These are phyloP conservation scores for Theobroma grandiflorum DNA, from an alignment of 441 rosid species.

Conservation along the genomic window DNA sequence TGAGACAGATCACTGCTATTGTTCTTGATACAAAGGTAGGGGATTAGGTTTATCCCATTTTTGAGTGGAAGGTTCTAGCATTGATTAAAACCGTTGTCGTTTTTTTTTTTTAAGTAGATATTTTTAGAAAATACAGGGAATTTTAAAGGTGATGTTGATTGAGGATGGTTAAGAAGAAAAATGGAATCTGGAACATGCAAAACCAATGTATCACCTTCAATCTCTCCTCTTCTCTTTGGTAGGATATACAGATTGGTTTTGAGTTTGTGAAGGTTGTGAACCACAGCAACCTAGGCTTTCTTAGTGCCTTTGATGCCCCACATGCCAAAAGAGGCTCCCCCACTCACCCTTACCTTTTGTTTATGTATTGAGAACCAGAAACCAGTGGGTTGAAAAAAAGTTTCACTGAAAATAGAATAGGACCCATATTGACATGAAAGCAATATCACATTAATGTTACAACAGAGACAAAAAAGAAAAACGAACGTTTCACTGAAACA, in stretches of 20 bases:
- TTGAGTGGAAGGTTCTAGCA: constrained; percentile 40
- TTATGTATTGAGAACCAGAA: constrained; percentile 3
- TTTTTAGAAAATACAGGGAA: neutral
- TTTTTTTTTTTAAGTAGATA: constrained; percentile 7
- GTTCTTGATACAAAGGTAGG: constrained; percentile 33
- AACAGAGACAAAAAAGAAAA: neutral
- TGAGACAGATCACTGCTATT: constrained; percentile 37
- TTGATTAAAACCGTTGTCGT: constrained; percentile 15
- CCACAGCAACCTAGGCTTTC: constrained; percentile 27
- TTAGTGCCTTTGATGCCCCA: constrained; percentile 52
- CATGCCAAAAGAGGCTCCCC: constrained; percentile 16
- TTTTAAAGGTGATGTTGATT: constrained; percentile 43
- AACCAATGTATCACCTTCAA: constrained; percentile 25
- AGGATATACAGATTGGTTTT: constrained; percentile 24
- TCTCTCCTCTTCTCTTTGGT: constrained; percentile 28
- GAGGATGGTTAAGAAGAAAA: constrained; percentile 19
- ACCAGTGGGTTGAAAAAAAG: neutral
- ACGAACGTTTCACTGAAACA: neutral
- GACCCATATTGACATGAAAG: neutral
- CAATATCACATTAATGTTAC: neutral
- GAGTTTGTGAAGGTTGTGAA: constrained; percentile 31
- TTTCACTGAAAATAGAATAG: neutral
- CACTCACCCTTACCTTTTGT: neutral
- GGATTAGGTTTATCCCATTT: constrained; percentile 36
- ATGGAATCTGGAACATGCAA: constrained; percentile 39